Conservation (phyloP, 2,329 filamentous ascomycete species). For the Lecanicillium sp. region DNA sequence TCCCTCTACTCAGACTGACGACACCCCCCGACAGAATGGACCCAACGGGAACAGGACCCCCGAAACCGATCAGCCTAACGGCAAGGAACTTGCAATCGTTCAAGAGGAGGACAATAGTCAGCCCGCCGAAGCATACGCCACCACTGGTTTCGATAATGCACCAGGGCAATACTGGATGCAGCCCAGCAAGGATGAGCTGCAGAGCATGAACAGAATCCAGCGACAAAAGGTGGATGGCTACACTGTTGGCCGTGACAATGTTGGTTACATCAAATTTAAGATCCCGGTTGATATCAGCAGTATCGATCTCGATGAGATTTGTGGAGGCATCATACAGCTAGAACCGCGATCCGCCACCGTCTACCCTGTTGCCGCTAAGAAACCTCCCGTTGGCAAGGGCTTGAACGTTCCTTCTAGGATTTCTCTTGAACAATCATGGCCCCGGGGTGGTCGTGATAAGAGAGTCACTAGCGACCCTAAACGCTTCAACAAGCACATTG, state of each 20-base stretch:
- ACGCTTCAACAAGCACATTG: constrained; percentile 72
- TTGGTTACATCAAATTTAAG: constrained; percentile 76
- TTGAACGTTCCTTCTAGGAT: constrained; percentile 88
- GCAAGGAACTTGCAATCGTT: constrained; percentile 71
- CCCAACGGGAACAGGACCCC: constrained; percentile 31
- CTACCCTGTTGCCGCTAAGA: constrained; percentile 67
- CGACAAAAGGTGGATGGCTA: constrained; percentile 67
- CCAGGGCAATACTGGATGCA: constrained; percentile 82
- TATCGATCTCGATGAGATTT: constrained; percentile 73
- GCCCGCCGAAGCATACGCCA: constrained; percentile 17
- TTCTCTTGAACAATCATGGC: constrained; percentile 87
- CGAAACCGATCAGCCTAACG: constrained; percentile 64
- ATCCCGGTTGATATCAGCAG: constrained; percentile 73
- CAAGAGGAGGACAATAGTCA: constrained; percentile 53
- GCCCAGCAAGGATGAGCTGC: constrained; percentile 66
- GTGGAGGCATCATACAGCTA: constrained; percentile 67
- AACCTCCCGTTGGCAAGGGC: constrained; percentile 77
- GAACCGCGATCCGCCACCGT: constrained; percentile 76
- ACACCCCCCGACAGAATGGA: constrained; percentile 40
- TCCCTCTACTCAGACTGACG: constrained; percentile 21
- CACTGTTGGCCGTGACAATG: constrained; percentile 71
- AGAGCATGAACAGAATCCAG: constrained; percentile 71
- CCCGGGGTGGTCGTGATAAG: constrained; percentile 54
- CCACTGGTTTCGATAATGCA: constrained; percentile 31
- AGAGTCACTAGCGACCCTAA: constrained; percentile 46